Base-by-base conservation (phyloP, 345 rosid species). In the Eucalyptus albens region DNA sequence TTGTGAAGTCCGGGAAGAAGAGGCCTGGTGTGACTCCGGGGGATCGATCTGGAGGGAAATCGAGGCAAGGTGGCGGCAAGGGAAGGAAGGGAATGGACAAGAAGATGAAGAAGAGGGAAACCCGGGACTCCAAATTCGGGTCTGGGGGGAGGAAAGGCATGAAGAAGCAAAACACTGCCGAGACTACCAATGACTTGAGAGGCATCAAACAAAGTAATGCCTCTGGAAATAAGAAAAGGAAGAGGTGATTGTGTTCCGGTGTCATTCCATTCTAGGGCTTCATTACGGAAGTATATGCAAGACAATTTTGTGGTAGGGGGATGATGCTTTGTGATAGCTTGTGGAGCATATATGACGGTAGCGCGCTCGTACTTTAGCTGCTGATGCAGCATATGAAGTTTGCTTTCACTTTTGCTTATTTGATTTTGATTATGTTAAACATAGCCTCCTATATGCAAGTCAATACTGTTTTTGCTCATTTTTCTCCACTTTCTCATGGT, bases 1-100 rank as follows among this genome's bases (percentile, higher is more conserved):
- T 96, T 55, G 94, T 93, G 91, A 95, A 94, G 91, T 93, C 97
- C 4, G 93, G 90, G 81, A 97, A 95, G 93, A 96, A 92, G 89
- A 92, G 98, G 89, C 94, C 95, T 2, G 97, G 94, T 10, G 99
- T 94, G 80, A 24, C 88, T 31, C 49, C 88, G 3, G 88, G 88
- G 47, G 88, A 87, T 60, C 88, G 88, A 4, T 87, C 88, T 0
- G 88, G 88, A 80, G 91, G 91, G 33, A 90, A 87, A 49, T 88
- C 29, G 29, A 37, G 89, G 56, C 77, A 53, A 7, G 80, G 89
- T 11, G 51, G 53, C 10, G 33, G 62, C 27, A 53, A 51, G 82
- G 88, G 55, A 59, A 26, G 42, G 72, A 86, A 82, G 29, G 89
- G 89, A 31, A 69, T 40, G 69, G 90, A 89, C 86, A 80, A 77